A percentile compares a stretch with the other conserved stretches of the same genome.
Evolutionary conservation across 768 basidiomycete genomes (phyloP).

Genomic region (Epithele typhae): DNA sequence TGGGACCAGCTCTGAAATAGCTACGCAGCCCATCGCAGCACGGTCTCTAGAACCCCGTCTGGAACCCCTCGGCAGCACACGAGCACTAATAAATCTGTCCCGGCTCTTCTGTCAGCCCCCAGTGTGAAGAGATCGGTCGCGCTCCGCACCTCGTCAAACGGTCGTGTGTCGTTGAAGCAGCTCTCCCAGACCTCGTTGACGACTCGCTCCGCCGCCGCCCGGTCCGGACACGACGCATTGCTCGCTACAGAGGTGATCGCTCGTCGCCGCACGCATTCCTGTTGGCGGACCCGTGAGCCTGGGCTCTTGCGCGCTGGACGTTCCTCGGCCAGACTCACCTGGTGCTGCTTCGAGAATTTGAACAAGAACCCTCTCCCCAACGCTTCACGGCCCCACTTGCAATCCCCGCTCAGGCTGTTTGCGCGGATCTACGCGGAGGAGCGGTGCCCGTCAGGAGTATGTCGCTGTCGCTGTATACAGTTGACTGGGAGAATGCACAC

Average conservation of each 20-base stretch:
- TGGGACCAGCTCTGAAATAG: too few relatives aligned
- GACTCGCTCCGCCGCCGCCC: slow-evolving; percentile 74
- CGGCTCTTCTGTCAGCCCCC: too few relatives aligned
- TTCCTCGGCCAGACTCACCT: slow-evolving; percentile 45
- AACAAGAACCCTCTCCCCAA: slow-evolving; percentile 72
- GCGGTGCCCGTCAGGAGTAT: neutral
- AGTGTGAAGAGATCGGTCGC: too few relatives aligned
- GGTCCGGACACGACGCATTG: slow-evolving; percentile 77
- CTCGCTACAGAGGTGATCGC: slow-evolving; percentile 77
- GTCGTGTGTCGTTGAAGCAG: slow-evolving; percentile 91
- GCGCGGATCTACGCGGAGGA: slow-evolving; percentile 74
- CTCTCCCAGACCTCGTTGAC: slow-evolving; percentile 98
- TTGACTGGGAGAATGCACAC: slow-evolving; percentile 23
- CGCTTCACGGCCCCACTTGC: slow-evolving; percentile 79
- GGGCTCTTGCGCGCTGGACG: slow-evolving; percentile 1
- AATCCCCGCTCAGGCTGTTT: slow-evolving; percentile 91
- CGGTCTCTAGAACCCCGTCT: too few relatives aligned
- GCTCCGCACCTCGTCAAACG: slow-evolving; percentile 99
- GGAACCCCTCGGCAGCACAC: too few relatives aligned
- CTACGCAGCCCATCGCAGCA: too few relatives aligned
- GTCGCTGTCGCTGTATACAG: too few relatives aligned
- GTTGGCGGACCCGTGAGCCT: slow-evolving; percentile 5
- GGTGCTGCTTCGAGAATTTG: slow-evolving; percentile 89
- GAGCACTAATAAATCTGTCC: too few relatives aligned
- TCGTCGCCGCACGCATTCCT: slow-evolving; percentile 89